Base-by-base conservation (phyloP, 352 stramenopile species). In the Pythium brachiatum region DNA sequence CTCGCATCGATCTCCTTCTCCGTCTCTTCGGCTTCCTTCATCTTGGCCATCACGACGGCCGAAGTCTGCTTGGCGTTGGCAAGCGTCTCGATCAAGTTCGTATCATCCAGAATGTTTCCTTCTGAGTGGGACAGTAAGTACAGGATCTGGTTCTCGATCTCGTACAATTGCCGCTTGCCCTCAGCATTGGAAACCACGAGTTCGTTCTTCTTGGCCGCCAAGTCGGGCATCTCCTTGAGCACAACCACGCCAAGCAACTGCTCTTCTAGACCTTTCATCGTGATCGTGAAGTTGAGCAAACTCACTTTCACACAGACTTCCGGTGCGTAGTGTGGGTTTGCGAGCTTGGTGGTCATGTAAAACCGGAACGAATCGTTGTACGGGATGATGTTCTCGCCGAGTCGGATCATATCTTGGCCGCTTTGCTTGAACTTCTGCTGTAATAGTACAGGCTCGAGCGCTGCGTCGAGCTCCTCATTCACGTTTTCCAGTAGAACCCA, bases 241-340 rank as follows among this genome's bases (percentile, higher is more conserved):
- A 98, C 84, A 12, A 95, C 88, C 26, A 95, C 88, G 48, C 86
- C 87, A 1, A 97, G 76, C 27, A 97, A 60, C 59, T 98, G 92
- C 58, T 97, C 92, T 68, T 97, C 89, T 0, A 98, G 73, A 0
- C 92, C 92, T 50, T 90, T 92, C 73, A 93, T 89, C 11, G 90
- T 98, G 69, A 97, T 97, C 0, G 90, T 97, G 62, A 98, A 98
- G 63, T 98, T 97, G 2, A 97, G 66, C 20, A 98, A 31, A 68
- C 81, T 94, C 32, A 98, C 92, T 73, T 98, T 97, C 29, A 97
- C 89, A 36, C 89, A 94, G 0, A 96, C 80, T 69, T 97, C 91
- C 0, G 91, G 91, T 0, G 89, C 79, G 44, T 97, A 97, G 58
- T 97, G 89, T n/a, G 91, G 91, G 57, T 97, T 97, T 2, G 90